Percentiles rank a stretch among this genome's conserved stretches.
These are phyloP conservation scores for Didymella arachidicola DNA, from an alignment of 2,329 filamentous ascomycete genomes.

Conservation along the genomic window DNA sequence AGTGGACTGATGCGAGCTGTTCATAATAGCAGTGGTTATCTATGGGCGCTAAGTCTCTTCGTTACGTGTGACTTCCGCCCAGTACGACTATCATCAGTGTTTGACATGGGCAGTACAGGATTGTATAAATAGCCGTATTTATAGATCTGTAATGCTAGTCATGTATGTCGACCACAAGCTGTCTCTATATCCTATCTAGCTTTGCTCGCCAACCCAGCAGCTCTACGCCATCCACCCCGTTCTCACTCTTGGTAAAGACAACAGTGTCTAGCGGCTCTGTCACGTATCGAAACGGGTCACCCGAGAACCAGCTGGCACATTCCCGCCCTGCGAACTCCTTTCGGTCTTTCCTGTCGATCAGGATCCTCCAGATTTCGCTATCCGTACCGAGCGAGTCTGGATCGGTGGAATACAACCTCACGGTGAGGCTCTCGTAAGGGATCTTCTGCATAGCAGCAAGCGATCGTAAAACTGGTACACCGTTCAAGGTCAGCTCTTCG, in stretches of 20 bases:
- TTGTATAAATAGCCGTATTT: neutral
- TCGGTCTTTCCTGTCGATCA: constrained; percentile 23
- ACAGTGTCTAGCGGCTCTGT: constrained; percentile 32
- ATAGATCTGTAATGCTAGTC: constrained; percentile 5
- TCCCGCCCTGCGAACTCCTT: constrained; percentile 30
- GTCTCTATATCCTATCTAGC: constrained; percentile 13
- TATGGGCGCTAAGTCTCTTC: neutral
- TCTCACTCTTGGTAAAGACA: constrained; percentile 22
- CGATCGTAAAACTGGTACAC: constrained; percentile 23
- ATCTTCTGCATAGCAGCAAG: constrained; percentile 24
- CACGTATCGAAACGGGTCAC: constrained; percentile 30
- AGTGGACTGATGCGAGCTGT: constrained; percentile 18
- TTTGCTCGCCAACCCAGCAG: constrained; percentile 28
- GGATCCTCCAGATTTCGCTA: constrained; percentile 30
- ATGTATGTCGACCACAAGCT: neutral
- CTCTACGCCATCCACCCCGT: constrained; percentile 19
- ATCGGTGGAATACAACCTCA: constrained; percentile 34
- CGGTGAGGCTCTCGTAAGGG: constrained; percentile 22
- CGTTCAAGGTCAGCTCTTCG: constrained; percentile 26
- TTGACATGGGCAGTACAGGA: neutral
- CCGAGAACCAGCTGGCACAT: constrained; percentile 33
- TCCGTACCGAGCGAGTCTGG: constrained; percentile 24
- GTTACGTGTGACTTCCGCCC: neutral
- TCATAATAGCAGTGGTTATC: neutral
- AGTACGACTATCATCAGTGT: neutral